Evolutionary conservation across 2,329 filamentous ascomycete genomes (phyloP).

Genomic region (Xylariales sp.): DNA sequence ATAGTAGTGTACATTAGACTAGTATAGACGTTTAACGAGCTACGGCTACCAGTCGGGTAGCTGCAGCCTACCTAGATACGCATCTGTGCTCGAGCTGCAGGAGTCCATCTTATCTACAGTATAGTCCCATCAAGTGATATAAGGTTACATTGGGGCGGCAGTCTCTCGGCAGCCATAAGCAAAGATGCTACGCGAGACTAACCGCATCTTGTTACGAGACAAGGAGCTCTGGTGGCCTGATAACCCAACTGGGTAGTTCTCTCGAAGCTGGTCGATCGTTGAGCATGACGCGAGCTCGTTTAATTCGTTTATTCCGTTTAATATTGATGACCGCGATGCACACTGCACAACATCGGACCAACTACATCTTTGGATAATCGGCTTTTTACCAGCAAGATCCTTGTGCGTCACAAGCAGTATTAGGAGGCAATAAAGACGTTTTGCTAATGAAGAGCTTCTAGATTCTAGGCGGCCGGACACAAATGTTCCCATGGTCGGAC

Average conservation of each 20-base stretch:
- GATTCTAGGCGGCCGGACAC: not conserved
- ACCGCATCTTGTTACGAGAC: constrained; percentile 23
- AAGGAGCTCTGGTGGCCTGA: constrained; percentile 18
- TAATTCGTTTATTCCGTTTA: not conserved
- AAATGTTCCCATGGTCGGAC: not conserved
- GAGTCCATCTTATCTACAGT: constrained; percentile 33
- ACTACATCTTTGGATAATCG: constrained; percentile 6
- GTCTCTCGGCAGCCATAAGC: constrained; percentile 34
- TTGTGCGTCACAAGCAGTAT: not conserved
- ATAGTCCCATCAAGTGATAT: constrained; percentile 38
- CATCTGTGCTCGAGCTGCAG: constrained; percentile 35
- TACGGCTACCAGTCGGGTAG: constrained; percentile 30
- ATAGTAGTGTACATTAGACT: not conserved
- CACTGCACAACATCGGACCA: constrained; percentile 13
- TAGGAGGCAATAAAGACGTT: not conserved
- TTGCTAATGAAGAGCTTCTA: not conserved
- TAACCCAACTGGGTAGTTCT: constrained; percentile 23
- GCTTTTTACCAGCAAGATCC: constrained; percentile 9
- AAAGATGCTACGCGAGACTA: constrained; percentile 40
- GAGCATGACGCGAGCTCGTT: not conserved
- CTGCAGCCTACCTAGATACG: constrained; percentile 32
- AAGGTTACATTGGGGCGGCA: constrained; percentile 41
- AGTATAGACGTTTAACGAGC: constrained; percentile 18
- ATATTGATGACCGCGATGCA: constrained; percentile 5
- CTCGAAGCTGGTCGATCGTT: constrained; percentile 22